phyloP scores from a whole-genome alignment of 176 grass and related monocot species.

The Oryza punctata region DNA sequence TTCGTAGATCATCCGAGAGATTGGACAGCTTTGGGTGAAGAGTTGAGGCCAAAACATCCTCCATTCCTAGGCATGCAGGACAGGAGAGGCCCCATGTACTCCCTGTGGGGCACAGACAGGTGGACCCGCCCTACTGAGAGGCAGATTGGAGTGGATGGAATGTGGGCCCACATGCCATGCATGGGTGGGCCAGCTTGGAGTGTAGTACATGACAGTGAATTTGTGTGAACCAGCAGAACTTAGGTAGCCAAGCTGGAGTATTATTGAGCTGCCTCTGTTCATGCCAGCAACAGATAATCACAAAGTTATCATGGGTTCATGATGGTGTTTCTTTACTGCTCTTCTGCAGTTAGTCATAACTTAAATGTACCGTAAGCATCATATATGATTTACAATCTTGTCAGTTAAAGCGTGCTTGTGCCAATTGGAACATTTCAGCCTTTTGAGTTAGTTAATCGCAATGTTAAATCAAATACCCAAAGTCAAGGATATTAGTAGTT shows the following conservation, averaged over 20 bases:
- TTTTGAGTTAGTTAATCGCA: background rate
- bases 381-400: no score
- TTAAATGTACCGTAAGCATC: background rate
- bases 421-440: background rate
- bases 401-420: no score
- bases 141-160: background rate
- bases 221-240: constrained; percentile 29
- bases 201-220: background rate
- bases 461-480: background rate
- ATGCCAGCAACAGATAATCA: background rate
- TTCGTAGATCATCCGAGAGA: no score
- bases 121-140: background rate
- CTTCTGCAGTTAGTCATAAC: background rate
- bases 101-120: constrained; percentile 17
- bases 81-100: background rate
- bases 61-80: background rate
- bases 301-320: constrained; percentile 34
- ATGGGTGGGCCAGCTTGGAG: background rate
- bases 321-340: background rate
- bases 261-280: constrained; percentile 14
- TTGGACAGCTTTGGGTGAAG: background rate
- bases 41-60: constrained; percentile 23
- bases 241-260: constrained; percentile 25
- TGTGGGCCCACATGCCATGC: background rate
- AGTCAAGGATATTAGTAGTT: background rate